These are phyloP conservation scores for Echinochloa phyllopogon DNA, from an alignment of 176 grass and related monocot species.

Conservation along the genomic window DNA sequence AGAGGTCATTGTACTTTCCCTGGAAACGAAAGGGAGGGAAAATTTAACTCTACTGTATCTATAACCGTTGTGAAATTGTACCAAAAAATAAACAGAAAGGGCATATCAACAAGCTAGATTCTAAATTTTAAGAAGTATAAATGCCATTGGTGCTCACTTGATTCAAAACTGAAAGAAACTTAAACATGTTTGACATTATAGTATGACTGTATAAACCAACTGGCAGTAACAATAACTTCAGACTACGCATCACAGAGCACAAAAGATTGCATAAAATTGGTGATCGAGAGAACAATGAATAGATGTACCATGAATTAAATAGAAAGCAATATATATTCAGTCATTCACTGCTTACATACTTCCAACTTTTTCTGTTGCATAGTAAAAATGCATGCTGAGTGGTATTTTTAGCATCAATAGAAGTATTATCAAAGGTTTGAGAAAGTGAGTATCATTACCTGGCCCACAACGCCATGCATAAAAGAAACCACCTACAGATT, in stretches of 20 bases:
- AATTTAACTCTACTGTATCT: not conserved
- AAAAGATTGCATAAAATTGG: not conserved
- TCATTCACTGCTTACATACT: not conserved
- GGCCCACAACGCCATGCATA: not conserved
- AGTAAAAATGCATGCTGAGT: not conserved
- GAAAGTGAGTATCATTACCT: not conserved
- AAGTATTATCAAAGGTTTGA: conserved; percentile 2
- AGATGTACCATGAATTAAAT: not conserved
- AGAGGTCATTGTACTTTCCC: not conserved
- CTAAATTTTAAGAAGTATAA: not conserved
- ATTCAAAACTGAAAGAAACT: not conserved
- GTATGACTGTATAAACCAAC: too few species aligned
- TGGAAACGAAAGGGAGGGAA: not conserved
- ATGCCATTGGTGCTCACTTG: not conserved
- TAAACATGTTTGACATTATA: too few species aligned
- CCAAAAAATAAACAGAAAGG: not conserved
- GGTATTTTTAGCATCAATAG: conserved; percentile 17
- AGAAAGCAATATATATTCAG: not conserved
- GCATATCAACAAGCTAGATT: not conserved
- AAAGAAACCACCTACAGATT: conserved; percentile 14
- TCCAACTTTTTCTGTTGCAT: not conserved
- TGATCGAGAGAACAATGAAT: not conserved
- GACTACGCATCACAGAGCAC: too few species aligned
- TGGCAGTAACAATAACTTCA: too few species aligned
- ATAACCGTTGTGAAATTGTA: not conserved